Evolutionary conservation across 345 rosid species (phyloP), one percentile per base, ranked within the genome.

Genomic region (Excoecaria cochinchinensis): DNA sequence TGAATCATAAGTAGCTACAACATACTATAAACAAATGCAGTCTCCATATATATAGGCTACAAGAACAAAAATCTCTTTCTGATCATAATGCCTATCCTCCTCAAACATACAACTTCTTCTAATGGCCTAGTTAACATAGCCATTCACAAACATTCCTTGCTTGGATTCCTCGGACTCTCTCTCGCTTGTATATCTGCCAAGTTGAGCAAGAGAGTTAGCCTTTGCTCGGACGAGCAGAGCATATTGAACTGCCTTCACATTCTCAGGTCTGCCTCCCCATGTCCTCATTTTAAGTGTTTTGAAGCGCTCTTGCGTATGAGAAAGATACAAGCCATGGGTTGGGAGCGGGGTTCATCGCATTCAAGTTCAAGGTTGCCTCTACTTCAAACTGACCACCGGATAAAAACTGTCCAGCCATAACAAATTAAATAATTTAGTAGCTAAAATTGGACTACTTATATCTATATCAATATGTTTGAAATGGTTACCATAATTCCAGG

Each of bases 321-420:
- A 94, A 94, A 6, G 98, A 92, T 81, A 94, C 96, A 36, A 90
- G 98, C 97, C 98, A 94, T 1, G 94, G 91, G 92, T 89, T 86
- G 5, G 96, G 85, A 74, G 82, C 77, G 69, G 92, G 98, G 89
- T 94, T 92, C 98, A 92, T 94, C 0, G 98, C 96, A 65, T 94
- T 94, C 77, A 94, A 84, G 90, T 94, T 94, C 76, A 92, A 78
- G 66, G 98, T 94, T 52, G 98, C 98, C 83, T 94, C 98, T 70
- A 92, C 90, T 82, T 94, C 98, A 16, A 97, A 94, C 85, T 94
- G 98, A 62, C 98, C 98, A 47, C 98, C 97, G n/a, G 98, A 94
- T 90, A 94, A 84, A 86, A 94, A 94, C 98, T 94, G 96, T 44
- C 7, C 7, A 78, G 39, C 79, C 40, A 79, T 61, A 17, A 44